phyloP scores from a whole-genome alignment of 2,329 filamentous ascomycete species.

The Bipolaris victoriae region DNA sequence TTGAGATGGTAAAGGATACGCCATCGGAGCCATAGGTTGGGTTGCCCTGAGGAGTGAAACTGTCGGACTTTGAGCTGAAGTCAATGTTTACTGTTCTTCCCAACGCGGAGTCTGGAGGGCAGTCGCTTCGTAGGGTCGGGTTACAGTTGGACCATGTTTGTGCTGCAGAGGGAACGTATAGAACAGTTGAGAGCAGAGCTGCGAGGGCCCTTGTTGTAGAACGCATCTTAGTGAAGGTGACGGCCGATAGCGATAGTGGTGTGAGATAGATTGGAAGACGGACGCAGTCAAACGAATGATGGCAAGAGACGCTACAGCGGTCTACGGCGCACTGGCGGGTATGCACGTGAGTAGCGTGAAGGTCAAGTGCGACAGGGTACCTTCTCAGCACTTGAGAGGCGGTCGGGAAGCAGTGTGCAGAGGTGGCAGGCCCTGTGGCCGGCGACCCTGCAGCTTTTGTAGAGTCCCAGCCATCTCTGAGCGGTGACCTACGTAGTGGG shows the following conservation, averaged over 20 bases:
- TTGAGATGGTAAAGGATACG: constrained; percentile 77
- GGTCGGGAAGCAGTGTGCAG: constrained; percentile 28
- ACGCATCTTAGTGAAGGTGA: constrained; percentile 37
- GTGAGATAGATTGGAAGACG: constrained; percentile 13
- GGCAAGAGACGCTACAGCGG: constrained; percentile 12
- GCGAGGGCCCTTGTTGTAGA: constrained; percentile 44
- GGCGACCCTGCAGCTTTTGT: constrained; percentile 35
- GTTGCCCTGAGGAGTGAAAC: constrained; percentile 73
- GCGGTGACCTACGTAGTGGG: constrained; percentile 35
- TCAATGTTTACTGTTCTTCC: constrained; percentile 83
- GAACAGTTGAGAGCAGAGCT: constrained; percentile 49
- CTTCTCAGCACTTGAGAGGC: constrained; percentile 32
- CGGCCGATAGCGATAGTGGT: constrained; percentile 10
- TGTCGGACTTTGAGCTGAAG: constrained; percentile 77
- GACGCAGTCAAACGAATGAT: background rate
- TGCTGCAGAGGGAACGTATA: constrained; percentile 50
- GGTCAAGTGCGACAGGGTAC: constrained; percentile 17
- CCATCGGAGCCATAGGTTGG: constrained; percentile 79
- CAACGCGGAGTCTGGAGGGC: constrained; percentile 78
- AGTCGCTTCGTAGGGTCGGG: constrained; percentile 62
- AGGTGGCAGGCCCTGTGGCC: constrained; percentile 23
- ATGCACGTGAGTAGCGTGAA: constrained; percentile 17
- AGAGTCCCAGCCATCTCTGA: constrained; percentile 45
- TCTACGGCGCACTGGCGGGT: constrained; percentile 13
- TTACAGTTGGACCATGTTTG: constrained; percentile 65